Evolutionary conservation across 1,139 yeast genomes (phyloP).

Genomic region (Scheffersomyces parashehatae): DNA sequence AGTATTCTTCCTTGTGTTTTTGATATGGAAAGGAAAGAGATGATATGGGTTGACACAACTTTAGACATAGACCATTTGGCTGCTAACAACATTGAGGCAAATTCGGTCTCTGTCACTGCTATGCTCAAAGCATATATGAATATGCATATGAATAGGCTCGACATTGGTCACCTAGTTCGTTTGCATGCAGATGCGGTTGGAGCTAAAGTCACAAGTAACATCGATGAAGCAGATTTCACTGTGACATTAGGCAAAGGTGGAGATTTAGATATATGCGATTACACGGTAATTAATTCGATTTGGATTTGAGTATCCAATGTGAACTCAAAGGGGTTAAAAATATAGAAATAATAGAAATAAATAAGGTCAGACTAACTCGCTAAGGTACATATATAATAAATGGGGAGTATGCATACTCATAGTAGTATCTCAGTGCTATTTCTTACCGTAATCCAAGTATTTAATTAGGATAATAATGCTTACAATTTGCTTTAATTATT

Average conservation of each 20-base stretch:
- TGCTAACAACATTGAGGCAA: slow-evolving; percentile 1
- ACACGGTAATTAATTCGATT: slow-evolving; percentile 4
- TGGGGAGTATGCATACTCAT: no score
- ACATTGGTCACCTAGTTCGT: slow-evolving; percentile 3
- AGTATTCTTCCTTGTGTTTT: slow-evolving; percentile 5
- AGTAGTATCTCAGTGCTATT: no score
- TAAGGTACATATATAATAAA: no score
- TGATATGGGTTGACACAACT: slow-evolving; percentile 10
- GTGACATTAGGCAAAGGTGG: slow-evolving; percentile 10
- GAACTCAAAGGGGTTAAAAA: no score
- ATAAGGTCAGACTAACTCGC: no score
- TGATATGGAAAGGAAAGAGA: slow-evolving; percentile 7
- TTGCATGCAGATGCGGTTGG: slow-evolving; percentile 3
- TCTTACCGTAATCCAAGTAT: no score
- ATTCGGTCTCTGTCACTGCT: background rate
- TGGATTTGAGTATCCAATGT: background rate
- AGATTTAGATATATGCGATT: slow-evolving; percentile 8
- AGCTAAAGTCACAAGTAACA: slow-evolving; percentile 5
- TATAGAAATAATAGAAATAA: no score
- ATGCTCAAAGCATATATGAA: background rate
- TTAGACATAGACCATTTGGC: background rate
- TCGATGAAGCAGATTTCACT: slow-evolving; percentile 9
- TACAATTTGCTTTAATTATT: no score
- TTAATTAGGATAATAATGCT: no score
- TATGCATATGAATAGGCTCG: slow-evolving; percentile 2